Evolutionary conservation across 495 filamentous ascomycete species (phyloP), one percentile per base, ranked within the genome.

Genomic region (Penicillium herquei): DNA sequence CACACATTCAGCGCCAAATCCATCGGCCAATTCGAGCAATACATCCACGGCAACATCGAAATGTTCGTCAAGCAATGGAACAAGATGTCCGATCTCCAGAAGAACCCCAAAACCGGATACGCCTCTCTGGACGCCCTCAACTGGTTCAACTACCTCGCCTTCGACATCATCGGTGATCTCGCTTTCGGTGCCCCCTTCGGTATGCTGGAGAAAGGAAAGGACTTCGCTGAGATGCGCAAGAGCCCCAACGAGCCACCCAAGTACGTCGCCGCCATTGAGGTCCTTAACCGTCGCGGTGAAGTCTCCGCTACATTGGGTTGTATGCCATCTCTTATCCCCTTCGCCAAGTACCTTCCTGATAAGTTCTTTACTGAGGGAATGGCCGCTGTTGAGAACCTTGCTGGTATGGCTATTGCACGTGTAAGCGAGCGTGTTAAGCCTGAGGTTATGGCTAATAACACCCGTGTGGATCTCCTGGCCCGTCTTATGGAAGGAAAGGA

Each of bases 91-190:
- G 60, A 75, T 3, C 63, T 69, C 1, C 82, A 56, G 70, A 75
- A 50, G 62, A 79, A 67, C 59, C 71, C 74, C 13, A 69, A 70
- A 54, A 74, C 67, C 40, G 76, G 74, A 17, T 89, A 79, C 61
- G 80, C 77, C 9, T 77, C 83, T 52, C 71, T 96, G 43, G 91
- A 96, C 64, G 88, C 85, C 45, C 79, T 96, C 30, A 81, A 91
- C 65, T 96, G 92, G 92, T 94, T 93, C 81, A 96, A 96, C 73
- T 96, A 88, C 69, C 81, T 96, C 9, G 92, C 92, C 40, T 96
- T 96, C 60, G 92, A 96, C 61, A 90, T 94, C 51, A 96, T 96
- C 59, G 91, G 91, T 6, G 76, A 79, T 21, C 57, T 80, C 39
- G 79, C 79, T 18, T 82, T 82, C 55, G 79, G 79, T 39, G 76